phyloP scores from a whole-genome alignment of 2,329 filamentous ascomycete species.

The Scedosporium dehoogii region DNA sequence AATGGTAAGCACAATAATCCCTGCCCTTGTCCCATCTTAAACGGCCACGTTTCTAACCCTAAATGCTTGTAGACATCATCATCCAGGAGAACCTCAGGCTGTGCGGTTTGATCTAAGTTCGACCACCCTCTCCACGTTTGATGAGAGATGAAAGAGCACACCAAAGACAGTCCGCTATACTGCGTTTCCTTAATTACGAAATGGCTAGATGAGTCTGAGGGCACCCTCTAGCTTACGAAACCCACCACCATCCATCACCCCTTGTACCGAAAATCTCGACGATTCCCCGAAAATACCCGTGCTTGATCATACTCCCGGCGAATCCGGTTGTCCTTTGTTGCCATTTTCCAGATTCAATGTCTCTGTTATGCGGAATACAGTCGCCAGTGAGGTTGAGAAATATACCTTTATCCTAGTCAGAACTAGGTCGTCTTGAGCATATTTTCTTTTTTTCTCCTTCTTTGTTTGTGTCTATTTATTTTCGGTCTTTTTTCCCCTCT shows the following conservation, averaged over 20 bases:
- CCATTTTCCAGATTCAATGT: background rate
- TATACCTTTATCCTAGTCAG: constrained; percentile 4
- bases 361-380: background rate
- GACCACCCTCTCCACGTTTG: background rate
- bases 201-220: constrained; percentile 4
- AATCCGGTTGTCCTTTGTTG: constrained; percentile 4
- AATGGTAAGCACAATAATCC: constrained; percentile 58
- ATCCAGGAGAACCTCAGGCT: constrained; percentile 98
- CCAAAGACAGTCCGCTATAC: constrained; percentile 1
- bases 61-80: constrained; percentile 69
- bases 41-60: constrained; percentile 33
- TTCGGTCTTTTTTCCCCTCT: constrained; percentile 4
- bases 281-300: constrained; percentile 6
- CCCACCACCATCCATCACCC: background rate
- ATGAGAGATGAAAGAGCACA: background rate
- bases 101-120: constrained; percentile 82
- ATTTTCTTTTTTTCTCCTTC: background rate
- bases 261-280: constrained; percentile 1
- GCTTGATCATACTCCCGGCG: constrained; percentile 4
- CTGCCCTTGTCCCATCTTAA: constrained; percentile 26
- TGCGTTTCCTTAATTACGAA: constrained; percentile 6
- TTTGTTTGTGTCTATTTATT: background rate
- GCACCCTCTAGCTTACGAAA: constrained; percentile 3
- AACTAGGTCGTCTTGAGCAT: constrained; percentile 8
- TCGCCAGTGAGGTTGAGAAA: background rate